Base-by-base conservation (phyloP, 1,284 basidiomycete genomes). In the Psilocybe mexicana region DNA sequence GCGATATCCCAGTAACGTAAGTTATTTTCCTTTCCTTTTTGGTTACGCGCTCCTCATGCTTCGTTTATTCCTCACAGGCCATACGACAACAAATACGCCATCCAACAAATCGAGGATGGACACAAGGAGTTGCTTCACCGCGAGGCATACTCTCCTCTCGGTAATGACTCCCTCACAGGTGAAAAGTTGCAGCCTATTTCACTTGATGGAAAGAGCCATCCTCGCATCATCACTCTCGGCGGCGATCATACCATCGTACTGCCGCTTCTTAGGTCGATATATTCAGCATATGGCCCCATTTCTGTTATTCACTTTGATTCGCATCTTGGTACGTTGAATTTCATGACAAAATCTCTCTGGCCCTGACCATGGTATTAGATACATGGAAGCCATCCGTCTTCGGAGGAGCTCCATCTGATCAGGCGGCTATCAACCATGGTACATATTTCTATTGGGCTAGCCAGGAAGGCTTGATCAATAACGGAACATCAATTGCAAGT, bases 401-500 rank as follows among this genome's bases (percentile, higher is more conserved):
- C 66, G 86, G 87, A 23, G 87, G 86, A 4, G 83, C 85, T 1
- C 87, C 86, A 3, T 85, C 85, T 24, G 76, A 78, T 0, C 84
- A 86, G 60, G 86, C 86, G 0, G 82, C 83, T 33, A 84, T 90
- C 64, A 90, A 88, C 61, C 88, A 90, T 55, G 88, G 88, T 18
- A 90, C 88, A 5, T 90, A 89, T 73, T 91, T 91, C 70, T 90
- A 88, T 70, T 88, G 86, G 81, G 90, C 90, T 2, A 84, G 83
- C 62, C 79, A 86, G 65, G 90, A 92, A 69, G 89, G 90, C 4
- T 72, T 92, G 43, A 85, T 92, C 60, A 80, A 75, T 63, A 90
- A 91, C 61, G 89, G 89, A 64, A 82, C 85, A 51, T 93, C 90
- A 69, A 92, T 90, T 85, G 88, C 86, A 88, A 89, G 87, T 88